Base-by-base conservation (phyloP, 1,284 basidiomycete genomes). In the Ganoderma lingzhi region DNA sequence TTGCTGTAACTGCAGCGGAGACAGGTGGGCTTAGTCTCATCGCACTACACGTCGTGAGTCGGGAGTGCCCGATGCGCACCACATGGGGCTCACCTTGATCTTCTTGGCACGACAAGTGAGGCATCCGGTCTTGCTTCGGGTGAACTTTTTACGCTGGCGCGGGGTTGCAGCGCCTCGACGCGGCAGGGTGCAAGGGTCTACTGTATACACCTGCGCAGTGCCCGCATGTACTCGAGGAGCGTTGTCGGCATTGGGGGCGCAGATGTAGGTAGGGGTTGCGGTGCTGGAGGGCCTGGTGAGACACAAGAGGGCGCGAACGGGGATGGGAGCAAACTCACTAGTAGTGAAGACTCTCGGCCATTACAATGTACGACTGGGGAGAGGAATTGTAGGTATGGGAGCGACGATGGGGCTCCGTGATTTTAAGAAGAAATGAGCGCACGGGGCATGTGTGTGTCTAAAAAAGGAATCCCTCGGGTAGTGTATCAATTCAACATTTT, bases 31-130 rank as follows among this genome's bases (percentile, higher is more conserved):
- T 94, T 94, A 10, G 87, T 86, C 81, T 95, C 93, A 77, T 95
- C 93, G 80, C 93, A 95, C 93, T 95, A 72, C 53, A 65, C 41
- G 42, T 60, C 44, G 71, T 69, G 66, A 77, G 70, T 37, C 73
- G 45, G 45, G 69, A 19, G 35, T 41, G 17, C 66, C 64, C 62
- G 44, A 53, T 70, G 66, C n/a, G 63, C 53, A 66, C 44, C 45
- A 59, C n/a, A 62, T 62, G 78, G 48, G 41, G 70, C 85, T 66
- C 71, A 93, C 93, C 87, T 95, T 95, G 76, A 95, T 93, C 86
- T 95, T 95, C 84, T 95, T 95, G 73, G 88, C 87, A 76, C 93
- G 87, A 84, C 93, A 95, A 41, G 93, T 95, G 77, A 95, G 80
- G 77, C 93, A 95, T 28, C 93, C 93, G 0, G 93, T 93, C 82